A percentile compares a stretch with the other conserved stretches of the same genome.
These are phyloP conservation scores for Dendrocalamus latiflorus DNA, from an alignment of 202 grass and related monocot genomes.

Conservation along the genomic window DNA sequence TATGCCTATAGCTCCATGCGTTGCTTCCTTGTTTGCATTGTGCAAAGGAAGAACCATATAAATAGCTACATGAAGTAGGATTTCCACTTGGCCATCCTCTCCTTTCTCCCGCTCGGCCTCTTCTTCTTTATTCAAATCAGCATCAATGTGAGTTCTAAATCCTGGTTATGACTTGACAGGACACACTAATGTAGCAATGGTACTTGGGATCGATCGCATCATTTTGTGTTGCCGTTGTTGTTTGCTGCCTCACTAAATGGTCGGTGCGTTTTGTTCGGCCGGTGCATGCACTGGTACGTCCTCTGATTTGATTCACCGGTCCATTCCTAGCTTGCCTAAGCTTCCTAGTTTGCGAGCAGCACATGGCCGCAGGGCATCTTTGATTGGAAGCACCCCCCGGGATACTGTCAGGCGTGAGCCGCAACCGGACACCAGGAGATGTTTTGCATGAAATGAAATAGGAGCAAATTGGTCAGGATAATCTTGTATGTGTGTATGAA, in stretches of 20 bases:
- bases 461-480: slow-evolving; percentile 6
- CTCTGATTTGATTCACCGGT: background rate
- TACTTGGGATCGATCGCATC: too few species aligned
- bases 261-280: slow-evolving; percentile 1
- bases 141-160: too few species aligned
- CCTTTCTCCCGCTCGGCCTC: too few species aligned
- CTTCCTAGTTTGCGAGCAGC: slow-evolving; percentile 6
- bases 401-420: background rate
- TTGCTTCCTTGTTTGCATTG: too few species aligned
- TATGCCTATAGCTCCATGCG: too few species aligned
- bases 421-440: slow-evolving; percentile 26
- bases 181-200: too few species aligned
- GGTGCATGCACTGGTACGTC: slow-evolving; percentile 14
- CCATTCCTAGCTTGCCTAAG: background rate
- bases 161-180: too few species aligned
- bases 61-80: too few species aligned
- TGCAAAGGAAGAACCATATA: too few species aligned
- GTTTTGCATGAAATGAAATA: background rate
- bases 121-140: too few species aligned
- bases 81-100: too few species aligned
- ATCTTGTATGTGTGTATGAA: background rate
- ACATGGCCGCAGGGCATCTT: slow-evolving; percentile 32
- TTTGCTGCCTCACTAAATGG: background rate
- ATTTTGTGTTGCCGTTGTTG: background rate
- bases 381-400: background rate